Base-by-base conservation (phyloP, 768 basidiomycete species). In the Suillus luteus region DNA sequence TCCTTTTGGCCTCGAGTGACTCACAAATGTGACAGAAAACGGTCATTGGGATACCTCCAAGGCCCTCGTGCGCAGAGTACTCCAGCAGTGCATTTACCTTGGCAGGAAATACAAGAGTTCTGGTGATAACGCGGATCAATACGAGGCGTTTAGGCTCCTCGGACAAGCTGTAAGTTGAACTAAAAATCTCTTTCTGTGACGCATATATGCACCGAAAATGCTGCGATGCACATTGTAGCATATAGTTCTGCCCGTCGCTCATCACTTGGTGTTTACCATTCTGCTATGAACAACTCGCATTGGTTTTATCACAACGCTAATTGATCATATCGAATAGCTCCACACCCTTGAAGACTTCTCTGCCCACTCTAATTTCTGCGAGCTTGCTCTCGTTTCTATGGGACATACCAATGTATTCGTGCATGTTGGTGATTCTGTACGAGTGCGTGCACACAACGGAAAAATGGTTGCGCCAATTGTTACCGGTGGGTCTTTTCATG, bases 341-440 rank as follows among this genome's bases (percentile, higher is more conserved):
- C 91, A 92, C 66, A 92, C 90, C 1, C 82, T 92, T 6, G 93
- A 95, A 72, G 93, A 97, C 72, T 95, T 92, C 72, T 79, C 92
- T 3, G 93, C 95, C 0, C 95, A 97, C 73, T 91, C 89, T 61
- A 92, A 96, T 78, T 96, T 92, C 72, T 93, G 91, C 79, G 95
- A 97, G 75, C 81, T 96, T 11, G 81, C 86, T 0, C 84, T 98
- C 14, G 84, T 89, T 41, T 80, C 82, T 0, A 79, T 94, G 78
- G 96, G 95, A 0, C 80, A 95, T 72, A 67, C 73, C 0, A 79
- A 93, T 49, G 88, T 96, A 3, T 98, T 97, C 77, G 74, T 86
- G 35, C 95, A 98, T 68, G 92, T 96, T 38, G 96, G 96, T 5
- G 89, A 92, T 62, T 83, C 85, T 55, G 89, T 89, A 11, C 82